Conservation (phyloP, 768 basidiomycete genomes). For the Panaeolus papilionaceus region DNA sequence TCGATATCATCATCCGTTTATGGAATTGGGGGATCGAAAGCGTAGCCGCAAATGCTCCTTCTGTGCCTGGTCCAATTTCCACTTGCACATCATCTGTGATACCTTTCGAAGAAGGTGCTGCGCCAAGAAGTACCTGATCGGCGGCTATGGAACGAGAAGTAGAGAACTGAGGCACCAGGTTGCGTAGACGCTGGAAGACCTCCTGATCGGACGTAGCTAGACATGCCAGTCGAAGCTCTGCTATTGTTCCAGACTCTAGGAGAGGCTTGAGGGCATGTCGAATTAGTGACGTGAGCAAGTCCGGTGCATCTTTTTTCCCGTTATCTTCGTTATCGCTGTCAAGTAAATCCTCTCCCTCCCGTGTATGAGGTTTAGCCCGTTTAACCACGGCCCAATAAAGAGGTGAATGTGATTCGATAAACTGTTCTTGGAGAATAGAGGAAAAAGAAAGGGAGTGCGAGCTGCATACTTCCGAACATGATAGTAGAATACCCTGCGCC, state of each 20-base stretch:
- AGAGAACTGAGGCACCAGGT: constrained; percentile 53
- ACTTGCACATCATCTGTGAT: constrained; percentile 57
- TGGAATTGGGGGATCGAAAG: constrained; percentile 66
- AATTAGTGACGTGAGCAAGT: constrained; percentile 58
- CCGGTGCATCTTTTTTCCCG: constrained; percentile 33
- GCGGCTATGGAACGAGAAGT: constrained; percentile 43
- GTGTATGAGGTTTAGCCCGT: constrained; percentile 38
- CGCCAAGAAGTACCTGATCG: constrained; percentile 57
- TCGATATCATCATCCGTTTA: constrained; percentile 68
- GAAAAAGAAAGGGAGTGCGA: constrained; percentile 58
- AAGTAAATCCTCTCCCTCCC: constrained; percentile 13
- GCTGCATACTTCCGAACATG: constrained; percentile 68
- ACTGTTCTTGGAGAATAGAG: constrained; percentile 64
- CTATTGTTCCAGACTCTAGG: constrained; percentile 46
- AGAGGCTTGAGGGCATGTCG: constrained; percentile 47
- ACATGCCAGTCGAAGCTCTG: constrained; percentile 73
- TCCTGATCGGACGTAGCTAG: constrained; percentile 63
- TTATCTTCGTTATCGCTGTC: constrained; percentile 23
- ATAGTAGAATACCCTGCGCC: constrained; percentile 56
- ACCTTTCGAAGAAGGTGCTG: constrained; percentile 31
- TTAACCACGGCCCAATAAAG: constrained; percentile 80
- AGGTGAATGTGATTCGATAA: constrained; percentile 70
- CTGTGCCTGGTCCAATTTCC: constrained; percentile 52
- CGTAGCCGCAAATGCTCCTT: constrained; percentile 59
- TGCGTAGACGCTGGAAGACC: constrained; percentile 62